A percentile compares a stretch with the other conserved stretches of the same genome.
Evolutionary conservation across 768 basidiomycete genomes (phyloP).

Genomic region (Tubosaeta sp.): DNA sequence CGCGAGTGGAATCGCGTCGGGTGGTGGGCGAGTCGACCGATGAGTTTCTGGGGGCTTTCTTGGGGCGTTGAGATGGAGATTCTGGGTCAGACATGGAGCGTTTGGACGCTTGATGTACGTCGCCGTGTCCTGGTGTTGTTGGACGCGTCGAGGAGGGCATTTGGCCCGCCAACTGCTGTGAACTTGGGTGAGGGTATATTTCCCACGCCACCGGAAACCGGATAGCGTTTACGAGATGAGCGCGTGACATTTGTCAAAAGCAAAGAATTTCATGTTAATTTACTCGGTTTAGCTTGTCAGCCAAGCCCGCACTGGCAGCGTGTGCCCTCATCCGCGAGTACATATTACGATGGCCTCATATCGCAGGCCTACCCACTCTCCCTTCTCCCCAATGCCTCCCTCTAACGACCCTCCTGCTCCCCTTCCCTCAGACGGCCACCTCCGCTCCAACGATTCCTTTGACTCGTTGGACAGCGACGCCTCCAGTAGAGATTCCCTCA

Average conservation of each 20-base stretch:
- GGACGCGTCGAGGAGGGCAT: conserved; percentile 27
- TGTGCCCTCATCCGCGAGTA: background rate
- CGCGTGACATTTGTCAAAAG: too few species aligned
- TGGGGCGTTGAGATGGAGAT: conserved; percentile 12
- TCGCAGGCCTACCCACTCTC: background rate
- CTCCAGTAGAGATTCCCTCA: conserved; percentile 5
- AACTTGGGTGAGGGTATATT: background rate
- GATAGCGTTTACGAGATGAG: background rate
- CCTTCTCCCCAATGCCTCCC: background rate
- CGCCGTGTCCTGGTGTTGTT: conserved; percentile 14
- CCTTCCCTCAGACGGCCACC: background rate
- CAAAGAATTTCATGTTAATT: too few species aligned
- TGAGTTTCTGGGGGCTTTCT: conserved; percentile 23
- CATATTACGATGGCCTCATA: background rate
- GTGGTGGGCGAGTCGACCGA: conserved; percentile 10
- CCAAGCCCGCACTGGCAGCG: background rate
- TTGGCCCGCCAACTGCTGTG: background rate
- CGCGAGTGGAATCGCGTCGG: conserved; percentile 20
- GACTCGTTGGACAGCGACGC: conserved; percentile 14
- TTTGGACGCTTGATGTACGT: conserved; percentile 7
- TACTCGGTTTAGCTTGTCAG: background rate
- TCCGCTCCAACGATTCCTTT: background rate
- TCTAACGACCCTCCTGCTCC: background rate
- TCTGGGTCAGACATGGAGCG: conserved; percentile 25
- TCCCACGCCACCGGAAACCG: conserved; percentile 24